Percentiles rank a stretch among this genome's conserved stretches.
These are phyloP conservation scores for Blakeslea trispora DNA, from an alignment of 371 early-diverging fungal genomes.

Conservation along the genomic window DNA sequence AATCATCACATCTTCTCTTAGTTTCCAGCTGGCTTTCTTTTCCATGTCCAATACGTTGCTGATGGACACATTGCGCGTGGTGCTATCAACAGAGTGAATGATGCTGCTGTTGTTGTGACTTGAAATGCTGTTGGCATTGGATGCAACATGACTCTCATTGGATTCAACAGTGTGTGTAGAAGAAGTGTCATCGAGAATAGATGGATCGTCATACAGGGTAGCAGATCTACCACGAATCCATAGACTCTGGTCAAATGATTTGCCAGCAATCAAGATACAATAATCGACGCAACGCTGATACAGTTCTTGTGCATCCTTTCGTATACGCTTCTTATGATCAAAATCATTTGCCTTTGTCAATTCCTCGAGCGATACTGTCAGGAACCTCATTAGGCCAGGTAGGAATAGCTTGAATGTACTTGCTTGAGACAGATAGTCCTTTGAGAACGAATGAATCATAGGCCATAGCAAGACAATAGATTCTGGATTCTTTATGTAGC, in stretches of 20 bases:
- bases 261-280: conserved; percentile 77
- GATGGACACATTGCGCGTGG: conserved; percentile 36
- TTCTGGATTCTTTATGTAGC: conserved; percentile 47
- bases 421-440: conserved; percentile 68
- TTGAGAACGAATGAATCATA: conserved; percentile 61
- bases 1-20: conserved; percentile 53
- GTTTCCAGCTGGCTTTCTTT: conserved; percentile 49
- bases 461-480: conserved; percentile 67
- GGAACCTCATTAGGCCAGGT: conserved; percentile 53
- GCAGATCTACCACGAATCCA: conserved; percentile 66
- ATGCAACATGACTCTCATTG: background rate
- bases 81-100: conserved; percentile 4
- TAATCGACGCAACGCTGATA: conserved; percentile 75
- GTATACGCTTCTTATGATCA: conserved; percentile 63
- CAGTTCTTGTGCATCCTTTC: conserved; percentile 69
- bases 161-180: conserved; percentile 21
- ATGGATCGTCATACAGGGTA: conserved; percentile 34
- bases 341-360: conserved; percentile 47
- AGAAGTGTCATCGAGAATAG: conserved; percentile 20
- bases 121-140: background rate
- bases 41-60: conserved; percentile 52
- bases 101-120: background rate
- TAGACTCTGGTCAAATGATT: conserved; percentile 73
- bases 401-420: conserved; percentile 64
- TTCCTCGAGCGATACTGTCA: conserved; percentile 61